Evolutionary conservation across 805 yeast genomes (phyloP), one percentile per base, ranked within the genome.

Genomic region (Lipomyces yamadae): DNA sequence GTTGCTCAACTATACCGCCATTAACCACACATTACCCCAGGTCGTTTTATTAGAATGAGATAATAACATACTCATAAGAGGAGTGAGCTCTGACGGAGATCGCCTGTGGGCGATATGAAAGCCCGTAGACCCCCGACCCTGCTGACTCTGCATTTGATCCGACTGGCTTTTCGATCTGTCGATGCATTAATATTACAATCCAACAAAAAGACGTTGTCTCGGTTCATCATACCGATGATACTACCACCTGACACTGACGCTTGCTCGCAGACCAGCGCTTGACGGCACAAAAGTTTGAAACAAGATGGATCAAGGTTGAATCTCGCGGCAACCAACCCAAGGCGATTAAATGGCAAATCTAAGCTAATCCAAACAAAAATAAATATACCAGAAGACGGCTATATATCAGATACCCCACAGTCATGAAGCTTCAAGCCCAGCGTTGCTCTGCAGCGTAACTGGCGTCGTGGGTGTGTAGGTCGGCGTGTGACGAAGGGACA

Each of bases 91-190:
- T 72, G 93, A 87, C n/a, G 98, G 98, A 2, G 98, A 90, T 68
- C 97, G 85, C 75, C 98, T 86, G 75, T 95, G 98, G n/a, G 98
- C 98, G 71, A 94, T 92, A 79, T 92, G 96, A 67, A 95, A 82
- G 68, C 86, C 86, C 72, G 84, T 84, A 52, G 89, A 60, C 29
- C 67, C 68, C 42, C 70, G 88, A 35, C 67, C 39, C 35, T 62
- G 70, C 56, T 65, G 72, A 42, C 60, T 60, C 66, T 70, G 73
- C 70, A 62, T 67, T 42, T 42, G 48, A 42, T 42, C 48, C 4
- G 48, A 42, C 48, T n/a, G 48, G 18, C 15, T 15, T 5, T 10
- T 42, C 18, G 24, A 42, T 42, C 48, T 42, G 24, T 42, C 15
- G 48, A 42, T 42, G n/a, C 7, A 4, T 42, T 42, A 42, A 42